Evolutionary conservation across 73 alveolate species (phyloP).

Genomic region (Paramecium primaurelia): DNA sequence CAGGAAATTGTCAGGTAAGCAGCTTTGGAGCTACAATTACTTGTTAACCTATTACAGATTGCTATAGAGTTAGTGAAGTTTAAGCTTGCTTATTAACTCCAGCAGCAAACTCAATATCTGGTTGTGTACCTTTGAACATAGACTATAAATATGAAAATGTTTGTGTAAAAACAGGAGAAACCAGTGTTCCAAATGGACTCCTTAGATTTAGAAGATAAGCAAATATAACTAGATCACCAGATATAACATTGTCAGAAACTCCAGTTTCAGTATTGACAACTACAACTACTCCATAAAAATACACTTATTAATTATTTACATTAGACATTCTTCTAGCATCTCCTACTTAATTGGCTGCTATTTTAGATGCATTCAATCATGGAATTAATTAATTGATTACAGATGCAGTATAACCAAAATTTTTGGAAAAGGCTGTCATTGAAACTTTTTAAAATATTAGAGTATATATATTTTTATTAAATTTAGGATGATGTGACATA

Average conservation of each 20-base stretch:
- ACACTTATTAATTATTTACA: neutral
- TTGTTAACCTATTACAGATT: neutral
- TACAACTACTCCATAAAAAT: neutral
- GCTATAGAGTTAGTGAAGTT: neutral
- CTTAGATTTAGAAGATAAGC: neutral
- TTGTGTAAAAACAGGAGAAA: neutral
- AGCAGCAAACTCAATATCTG: neutral
- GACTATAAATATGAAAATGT: neutral
- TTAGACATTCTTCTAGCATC: neutral
- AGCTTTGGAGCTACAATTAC: neutral
- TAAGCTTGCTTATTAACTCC: neutral
- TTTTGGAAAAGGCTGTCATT: neutral
- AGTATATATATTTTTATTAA: neutral
- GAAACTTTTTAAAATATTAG: neutral
- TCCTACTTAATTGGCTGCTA: neutral
- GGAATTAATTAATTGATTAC: neutral
- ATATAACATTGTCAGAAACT: neutral
- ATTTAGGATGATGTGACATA: neutral
- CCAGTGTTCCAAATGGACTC: neutral
- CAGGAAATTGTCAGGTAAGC: neutral
- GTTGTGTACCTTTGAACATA: neutral
- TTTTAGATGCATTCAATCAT: neutral
- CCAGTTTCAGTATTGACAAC: neutral
- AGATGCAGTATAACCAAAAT: constrained; percentile 1
- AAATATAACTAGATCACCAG: neutral